Percentiles rank a stretch among this genome's conserved stretches.
phyloP scores from a whole-genome alignment of 176 grass and related monocot species.

The Carex kokanica region DNA sequence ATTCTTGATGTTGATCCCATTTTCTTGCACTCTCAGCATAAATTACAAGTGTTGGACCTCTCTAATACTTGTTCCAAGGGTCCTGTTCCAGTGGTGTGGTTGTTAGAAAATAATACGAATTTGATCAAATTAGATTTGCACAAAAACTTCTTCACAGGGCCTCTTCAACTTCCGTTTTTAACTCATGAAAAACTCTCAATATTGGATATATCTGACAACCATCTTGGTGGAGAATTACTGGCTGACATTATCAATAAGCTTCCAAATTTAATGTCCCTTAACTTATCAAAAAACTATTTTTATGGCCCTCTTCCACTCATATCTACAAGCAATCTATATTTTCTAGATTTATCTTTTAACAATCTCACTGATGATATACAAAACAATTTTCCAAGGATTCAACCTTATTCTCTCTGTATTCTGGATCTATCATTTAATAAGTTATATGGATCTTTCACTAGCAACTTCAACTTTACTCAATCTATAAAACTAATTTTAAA shows the following conservation, averaged over 20 bases:
- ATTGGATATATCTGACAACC: conserved; percentile 30
- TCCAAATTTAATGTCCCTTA: not conserved
- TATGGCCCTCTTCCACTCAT: not conserved
- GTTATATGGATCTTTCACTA: not conserved
- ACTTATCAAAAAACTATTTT: not conserved
- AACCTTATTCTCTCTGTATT: not conserved
- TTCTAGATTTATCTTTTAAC: conserved; percentile 25
- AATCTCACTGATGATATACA: conserved; percentile 24
- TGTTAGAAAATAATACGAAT: conserved; percentile 26
- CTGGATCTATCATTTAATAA: not conserved
- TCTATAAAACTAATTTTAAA: too few relatives aligned
- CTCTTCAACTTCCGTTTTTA: not conserved
- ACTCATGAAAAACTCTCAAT: not conserved
- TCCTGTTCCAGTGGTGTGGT: conserved; percentile 23
- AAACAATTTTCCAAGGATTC: not conserved
- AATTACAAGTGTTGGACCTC: too few relatives aligned
- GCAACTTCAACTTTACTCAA: too few relatives aligned
- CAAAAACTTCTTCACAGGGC: conserved; percentile 30
- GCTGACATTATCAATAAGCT: conserved; percentile 20
- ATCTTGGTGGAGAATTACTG: not conserved
- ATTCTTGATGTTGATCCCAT: conserved; percentile 14
- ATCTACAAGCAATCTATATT: not conserved
- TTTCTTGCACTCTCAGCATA: conserved; percentile 15
- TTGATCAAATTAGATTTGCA: not conserved
- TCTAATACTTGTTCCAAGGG: not conserved